Evolutionary conservation across 805 yeast species (phyloP).

Genomic region (Suhomyces tanzawaensis): DNA sequence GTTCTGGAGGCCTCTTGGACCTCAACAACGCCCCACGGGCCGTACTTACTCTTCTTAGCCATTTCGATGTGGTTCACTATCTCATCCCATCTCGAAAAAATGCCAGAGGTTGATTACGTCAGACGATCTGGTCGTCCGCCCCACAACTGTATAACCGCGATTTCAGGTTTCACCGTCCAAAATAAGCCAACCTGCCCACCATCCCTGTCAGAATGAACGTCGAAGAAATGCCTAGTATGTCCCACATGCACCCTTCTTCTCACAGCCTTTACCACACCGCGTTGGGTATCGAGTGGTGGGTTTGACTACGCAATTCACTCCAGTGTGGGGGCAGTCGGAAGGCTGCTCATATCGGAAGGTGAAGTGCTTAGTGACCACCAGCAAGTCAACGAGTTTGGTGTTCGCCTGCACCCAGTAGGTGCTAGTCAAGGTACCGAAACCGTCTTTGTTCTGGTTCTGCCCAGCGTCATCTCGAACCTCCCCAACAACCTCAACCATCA

Average conservation of each 20-base stretch:
- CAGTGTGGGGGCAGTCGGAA: no score
- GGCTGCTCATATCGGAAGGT: not conserved
- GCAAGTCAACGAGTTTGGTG: not conserved
- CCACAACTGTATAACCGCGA: no score
- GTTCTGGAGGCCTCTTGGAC: no score
- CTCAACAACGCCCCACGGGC: no score
- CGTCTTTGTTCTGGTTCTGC: not conserved
- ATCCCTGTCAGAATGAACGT: not conserved
- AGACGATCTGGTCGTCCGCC: no score
- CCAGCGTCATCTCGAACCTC: not conserved
- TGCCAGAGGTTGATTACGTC: not conserved
- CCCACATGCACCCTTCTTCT: not conserved
- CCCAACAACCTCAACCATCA: not conserved
- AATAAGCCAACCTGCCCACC: not conserved
- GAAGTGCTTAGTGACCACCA: no score
- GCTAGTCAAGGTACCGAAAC: not conserved
- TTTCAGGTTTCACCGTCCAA: not conserved
- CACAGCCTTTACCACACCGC: constrained; percentile 5
- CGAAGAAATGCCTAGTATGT: not conserved
- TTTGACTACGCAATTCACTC: constrained; percentile 28
- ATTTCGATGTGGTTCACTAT: constrained; percentile 13
- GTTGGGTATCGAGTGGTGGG: constrained; percentile 22
- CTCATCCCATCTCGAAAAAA: constrained; percentile 3
- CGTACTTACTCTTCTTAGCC: constrained; percentile 41
- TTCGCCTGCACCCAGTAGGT: not conserved